Conservation (phyloP, 352 stramenopile genomes). For the Globisporangium orthogonon region DNA sequence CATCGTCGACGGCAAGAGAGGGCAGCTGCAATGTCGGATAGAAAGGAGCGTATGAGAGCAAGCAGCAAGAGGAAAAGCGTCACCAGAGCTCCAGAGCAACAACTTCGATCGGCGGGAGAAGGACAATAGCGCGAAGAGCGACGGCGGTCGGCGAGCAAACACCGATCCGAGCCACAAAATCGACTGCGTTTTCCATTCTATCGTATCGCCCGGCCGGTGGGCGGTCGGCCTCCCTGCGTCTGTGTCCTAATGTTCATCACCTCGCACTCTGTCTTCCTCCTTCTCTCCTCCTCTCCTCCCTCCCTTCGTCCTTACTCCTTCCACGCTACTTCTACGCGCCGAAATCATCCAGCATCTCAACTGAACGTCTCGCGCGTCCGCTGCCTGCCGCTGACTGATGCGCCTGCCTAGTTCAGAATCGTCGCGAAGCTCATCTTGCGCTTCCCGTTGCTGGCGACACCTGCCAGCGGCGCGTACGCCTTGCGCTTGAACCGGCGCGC, state of each 20-base stretch:
- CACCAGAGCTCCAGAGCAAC: no score
- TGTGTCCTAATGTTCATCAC: neutral
- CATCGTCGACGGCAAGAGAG: neutral
- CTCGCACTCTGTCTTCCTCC: neutral
- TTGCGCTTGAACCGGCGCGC: slow-evolving; percentile 54
- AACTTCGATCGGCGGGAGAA: neutral
- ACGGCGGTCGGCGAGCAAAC: neutral
- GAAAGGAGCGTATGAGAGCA: no score
- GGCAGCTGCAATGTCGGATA: neutral
- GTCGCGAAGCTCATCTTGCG: slow-evolving; percentile 87
- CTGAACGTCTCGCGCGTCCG: neutral
- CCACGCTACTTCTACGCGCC: no score
- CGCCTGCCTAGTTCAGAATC: slow-evolving; percentile 72
- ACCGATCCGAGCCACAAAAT: neutral
- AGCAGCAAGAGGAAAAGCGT: neutral
- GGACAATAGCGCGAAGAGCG: neutral
- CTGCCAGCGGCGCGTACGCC: slow-evolving; percentile 45
- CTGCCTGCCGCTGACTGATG: no score
- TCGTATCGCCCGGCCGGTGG: neutral
- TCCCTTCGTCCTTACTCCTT: neutral
- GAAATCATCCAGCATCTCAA: neutral
- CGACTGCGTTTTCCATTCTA: slow-evolving; percentile 5
- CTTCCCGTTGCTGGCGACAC: slow-evolving; percentile 45
- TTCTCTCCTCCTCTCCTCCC: neutral
- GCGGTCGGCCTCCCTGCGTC: neutral